Percentiles rank a stretch among this genome's conserved stretches.
Evolutionary conservation across 177 flowering plant species (phyloP).

Genomic region (Vitis hybrid): DNA sequence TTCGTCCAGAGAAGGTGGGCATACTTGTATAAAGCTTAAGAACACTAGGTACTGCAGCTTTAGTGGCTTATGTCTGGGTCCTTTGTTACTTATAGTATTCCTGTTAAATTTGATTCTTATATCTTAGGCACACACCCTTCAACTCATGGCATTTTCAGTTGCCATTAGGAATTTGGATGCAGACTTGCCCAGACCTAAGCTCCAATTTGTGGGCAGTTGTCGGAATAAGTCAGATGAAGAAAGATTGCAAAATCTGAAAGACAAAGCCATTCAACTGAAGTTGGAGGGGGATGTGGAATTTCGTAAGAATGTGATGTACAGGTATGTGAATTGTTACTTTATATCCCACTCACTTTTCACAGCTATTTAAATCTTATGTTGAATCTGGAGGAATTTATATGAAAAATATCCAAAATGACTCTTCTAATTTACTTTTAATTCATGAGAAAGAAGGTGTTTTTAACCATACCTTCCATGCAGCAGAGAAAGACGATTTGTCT

Average conservation of each 20-base stretch:
- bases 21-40: conserved; percentile 26
- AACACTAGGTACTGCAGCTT: conserved; percentile 25
- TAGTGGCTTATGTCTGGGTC: conserved; percentile 17
- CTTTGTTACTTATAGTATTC: neutral
- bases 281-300: conserved; percentile 78
- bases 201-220: conserved; percentile 95
- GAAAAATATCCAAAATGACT: neutral
- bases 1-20: conserved; percentile 96
- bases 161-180: conserved; percentile 51
- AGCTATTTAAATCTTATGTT: neutral
- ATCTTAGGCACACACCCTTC: conserved; percentile 79
- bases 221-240: conserved; percentile 79
- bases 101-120: conserved; percentile 14
- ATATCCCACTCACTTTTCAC: neutral
- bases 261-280: conserved; percentile 56
- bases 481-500: too few species aligned
- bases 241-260: conserved; percentile 72
- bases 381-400: neutral
- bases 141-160: conserved; percentile 87
- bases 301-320: conserved; percentile 76
- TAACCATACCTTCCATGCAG: too few species aligned
- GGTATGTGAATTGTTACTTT: conserved; percentile 34
- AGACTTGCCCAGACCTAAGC: conserved; percentile 67
- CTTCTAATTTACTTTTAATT: neutral
- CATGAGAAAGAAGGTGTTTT: neutral